Conservation (phyloP, 2,329 filamentous ascomycete species). For the Sclerotinia minor region DNA sequence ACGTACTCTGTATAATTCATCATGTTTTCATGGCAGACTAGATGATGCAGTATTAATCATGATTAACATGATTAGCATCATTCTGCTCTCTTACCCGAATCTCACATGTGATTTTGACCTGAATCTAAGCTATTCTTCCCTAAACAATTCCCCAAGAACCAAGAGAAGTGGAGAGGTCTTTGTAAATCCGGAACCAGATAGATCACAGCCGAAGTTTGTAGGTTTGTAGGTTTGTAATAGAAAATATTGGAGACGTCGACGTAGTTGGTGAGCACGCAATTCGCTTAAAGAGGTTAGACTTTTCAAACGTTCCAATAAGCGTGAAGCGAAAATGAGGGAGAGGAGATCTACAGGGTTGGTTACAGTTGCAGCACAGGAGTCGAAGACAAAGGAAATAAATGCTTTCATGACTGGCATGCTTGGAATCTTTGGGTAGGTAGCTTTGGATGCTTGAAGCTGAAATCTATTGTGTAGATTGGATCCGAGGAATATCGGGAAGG, state of each 20-base stretch:
- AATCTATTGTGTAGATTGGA: not conserved
- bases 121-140: not conserved
- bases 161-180: constrained; percentile 9
- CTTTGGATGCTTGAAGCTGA: not conserved
- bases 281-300: not conserved
- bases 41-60: not conserved
- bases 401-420: not conserved
- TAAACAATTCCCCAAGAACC: not conserved
- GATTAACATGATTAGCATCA: not conserved
- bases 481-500: not conserved
- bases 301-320: not conserved
- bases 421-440: not conserved
- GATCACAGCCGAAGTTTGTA: too few species aligned
- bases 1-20: not conserved
- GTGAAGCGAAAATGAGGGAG: constrained; percentile 2
- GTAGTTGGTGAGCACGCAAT: constrained; percentile 16
- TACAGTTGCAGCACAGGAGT: not conserved
- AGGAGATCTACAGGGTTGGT: constrained; percentile 4
- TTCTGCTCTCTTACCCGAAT: constrained; percentile 9
- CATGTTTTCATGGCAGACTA: not conserved
- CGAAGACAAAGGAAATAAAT: constrained; percentile 15
- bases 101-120: not conserved
- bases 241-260: constrained; percentile 5
- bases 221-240: not conserved
- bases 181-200: not conserved